Evolutionary conservation across 139 green algal species (phyloP).

Genomic region (Zygnema cylindricum): DNA sequence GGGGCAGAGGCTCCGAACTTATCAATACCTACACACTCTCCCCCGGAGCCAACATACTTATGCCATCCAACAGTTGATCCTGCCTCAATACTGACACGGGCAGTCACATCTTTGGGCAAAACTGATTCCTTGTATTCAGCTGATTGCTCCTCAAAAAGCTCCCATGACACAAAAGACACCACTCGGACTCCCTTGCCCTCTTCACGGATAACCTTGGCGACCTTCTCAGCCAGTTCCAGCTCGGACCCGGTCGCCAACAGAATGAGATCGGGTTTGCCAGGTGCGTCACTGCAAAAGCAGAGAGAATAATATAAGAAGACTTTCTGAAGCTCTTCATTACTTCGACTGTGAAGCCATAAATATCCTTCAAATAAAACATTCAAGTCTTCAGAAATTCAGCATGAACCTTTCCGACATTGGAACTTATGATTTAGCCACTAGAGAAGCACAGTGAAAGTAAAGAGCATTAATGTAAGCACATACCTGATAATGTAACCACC

Average conservation of each 20-base stretch:
- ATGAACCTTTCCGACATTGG: no score
- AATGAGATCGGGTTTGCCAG: slow-evolving; percentile 82
- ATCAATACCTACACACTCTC: slow-evolving; percentile 88
- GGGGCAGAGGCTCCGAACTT: slow-evolving; percentile 93
- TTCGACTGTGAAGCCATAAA: no score
- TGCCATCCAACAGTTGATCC: slow-evolving; percentile 90
- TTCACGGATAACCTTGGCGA: slow-evolving; percentile 79
- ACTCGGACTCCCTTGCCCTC: slow-evolving; percentile 91
- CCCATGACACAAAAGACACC: slow-evolving; percentile 94
- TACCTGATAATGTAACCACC: slow-evolving; percentile 88
- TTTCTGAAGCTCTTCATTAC: no score
- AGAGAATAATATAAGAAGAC: no score
- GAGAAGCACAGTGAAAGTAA: no score
- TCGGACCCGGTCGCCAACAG: slow-evolving; percentile 95
- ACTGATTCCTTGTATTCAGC: slow-evolving; percentile 70
- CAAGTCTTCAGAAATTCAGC: no score
- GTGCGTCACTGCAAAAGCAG: slow-evolving; percentile 38
- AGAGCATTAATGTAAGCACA: no score
- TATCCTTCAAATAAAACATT: no score
- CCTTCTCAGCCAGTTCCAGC: slow-evolving; percentile 85
- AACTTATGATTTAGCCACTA: no score
- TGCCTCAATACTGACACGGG: slow-evolving; percentile 91
- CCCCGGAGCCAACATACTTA: slow-evolving; percentile 82
- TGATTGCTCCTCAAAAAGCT: slow-evolving; percentile 95
- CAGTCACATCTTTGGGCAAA: slow-evolving; percentile 77